A percentile compares a stretch with the other conserved stretches of the same genome.
Evolutionary conservation across 129 eudicot genomes (phyloP).

Genomic region (Flaveria ramosissima): DNA sequence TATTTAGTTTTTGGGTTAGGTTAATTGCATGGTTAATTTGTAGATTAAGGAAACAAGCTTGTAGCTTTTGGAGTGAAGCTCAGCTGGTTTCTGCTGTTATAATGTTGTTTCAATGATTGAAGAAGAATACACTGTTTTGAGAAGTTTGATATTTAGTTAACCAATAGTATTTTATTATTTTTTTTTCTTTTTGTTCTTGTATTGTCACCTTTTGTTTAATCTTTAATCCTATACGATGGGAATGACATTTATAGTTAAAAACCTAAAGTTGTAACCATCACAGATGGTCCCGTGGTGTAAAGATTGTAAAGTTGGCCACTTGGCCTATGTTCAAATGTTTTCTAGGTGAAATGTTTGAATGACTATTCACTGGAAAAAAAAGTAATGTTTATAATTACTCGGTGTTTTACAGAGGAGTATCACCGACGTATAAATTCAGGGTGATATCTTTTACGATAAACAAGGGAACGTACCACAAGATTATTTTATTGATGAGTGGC

Average conservation of each 20-base stretch:
- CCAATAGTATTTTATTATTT: background rate
- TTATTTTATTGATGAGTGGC: no score
- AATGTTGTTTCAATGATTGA: slow-evolving; percentile 22
- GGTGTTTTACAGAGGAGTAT: no score
- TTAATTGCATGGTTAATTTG: slow-evolving; percentile 22
- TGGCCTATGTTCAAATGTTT: no score
- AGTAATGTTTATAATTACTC: no score
- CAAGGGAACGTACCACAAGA: no score
- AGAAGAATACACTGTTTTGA: background rate
- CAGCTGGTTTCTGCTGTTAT: slow-evolving; percentile 65
- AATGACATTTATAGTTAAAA: background rate
- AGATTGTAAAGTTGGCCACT: no score
- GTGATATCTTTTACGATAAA: no score
- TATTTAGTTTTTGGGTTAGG: background rate
- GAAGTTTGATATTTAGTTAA: background rate
- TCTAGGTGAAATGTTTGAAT: no score
- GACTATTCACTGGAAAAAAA: no score
- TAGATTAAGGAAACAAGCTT: slow-evolving; percentile 35
- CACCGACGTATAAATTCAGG: no score
- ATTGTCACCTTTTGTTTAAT: background rate
- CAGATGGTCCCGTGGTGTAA: no score
- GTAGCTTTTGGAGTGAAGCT: slow-evolving; percentile 60
- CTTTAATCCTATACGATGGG: background rate
- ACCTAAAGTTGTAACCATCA: background rate
- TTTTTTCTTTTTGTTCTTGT: slow-evolving; percentile 7